Percentiles rank a stretch among this genome's conserved stretches.
Evolutionary conservation across 75 land plant species (phyloP).

Genomic region (Sequoia sempervirens): DNA sequence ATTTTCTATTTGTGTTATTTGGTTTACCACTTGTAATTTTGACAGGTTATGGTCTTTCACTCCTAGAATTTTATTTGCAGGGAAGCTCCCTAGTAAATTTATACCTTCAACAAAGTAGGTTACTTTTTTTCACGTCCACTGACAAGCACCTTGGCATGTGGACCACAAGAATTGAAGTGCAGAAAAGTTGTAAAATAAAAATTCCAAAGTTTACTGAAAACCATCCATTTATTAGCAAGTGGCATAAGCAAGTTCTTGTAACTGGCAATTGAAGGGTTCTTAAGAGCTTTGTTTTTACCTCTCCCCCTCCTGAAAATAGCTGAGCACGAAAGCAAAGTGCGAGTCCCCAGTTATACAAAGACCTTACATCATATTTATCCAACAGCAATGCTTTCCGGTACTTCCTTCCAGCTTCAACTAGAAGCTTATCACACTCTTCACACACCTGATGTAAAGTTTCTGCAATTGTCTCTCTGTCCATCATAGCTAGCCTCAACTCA

Average conservation of each 20-base stretch:
- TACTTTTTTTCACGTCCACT: not conserved
- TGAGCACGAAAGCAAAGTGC: conserved; percentile 85
- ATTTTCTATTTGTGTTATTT: not conserved
- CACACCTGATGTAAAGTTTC: conserved; percentile 54
- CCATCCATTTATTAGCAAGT: not conserved
- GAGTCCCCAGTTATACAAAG: conserved; percentile 96
- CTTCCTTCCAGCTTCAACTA: conserved; percentile 84
- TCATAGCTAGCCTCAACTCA: conserved; percentile 8
- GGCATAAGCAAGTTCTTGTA: not conserved
- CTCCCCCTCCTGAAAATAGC: conserved; percentile 78
- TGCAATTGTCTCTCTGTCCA: conserved; percentile 39
- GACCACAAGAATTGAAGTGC: not conserved
- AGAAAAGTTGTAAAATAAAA: not conserved
- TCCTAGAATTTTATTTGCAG: not conserved
- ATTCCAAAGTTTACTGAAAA: not conserved
- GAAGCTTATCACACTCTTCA: conserved; percentile 89
- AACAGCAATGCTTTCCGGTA: conserved; percentile 72
- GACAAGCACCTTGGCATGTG: not conserved
- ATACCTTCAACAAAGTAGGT: not conserved
- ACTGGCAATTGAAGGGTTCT: not conserved
- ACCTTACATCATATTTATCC: conserved; percentile 66
- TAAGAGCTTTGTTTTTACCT: conserved; percentile 36
- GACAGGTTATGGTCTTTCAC: not conserved
- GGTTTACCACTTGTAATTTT: not conserved
- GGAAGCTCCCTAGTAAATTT: not conserved